Evolutionary conservation across 2,329 filamentous ascomycete genomes (phyloP), one percentile per base, ranked within the genome.

Genomic region (Colletotrichum spinosum): DNA sequence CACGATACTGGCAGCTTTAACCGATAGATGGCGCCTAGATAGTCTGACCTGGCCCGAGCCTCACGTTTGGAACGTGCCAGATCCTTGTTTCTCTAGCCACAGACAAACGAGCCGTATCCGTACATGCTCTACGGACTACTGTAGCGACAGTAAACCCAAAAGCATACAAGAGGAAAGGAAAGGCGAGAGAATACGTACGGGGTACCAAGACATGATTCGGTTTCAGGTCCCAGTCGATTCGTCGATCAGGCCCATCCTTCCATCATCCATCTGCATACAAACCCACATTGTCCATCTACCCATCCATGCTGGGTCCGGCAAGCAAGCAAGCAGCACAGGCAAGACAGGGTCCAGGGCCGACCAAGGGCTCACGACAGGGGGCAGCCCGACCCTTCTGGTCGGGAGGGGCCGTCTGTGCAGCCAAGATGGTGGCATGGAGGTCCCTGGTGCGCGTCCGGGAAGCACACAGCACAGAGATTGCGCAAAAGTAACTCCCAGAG

Each of bases 331-430:
- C 25, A 25, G 25, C 25, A 46, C 44, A 8, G 44, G 38, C 8
- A 33, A 10, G 4, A 33, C n/a, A 34, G 39, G 50, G 41, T 38
- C 33, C 48, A 56, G 38, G 33, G 62, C 44, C 15, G 9, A 10
- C 13, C 42, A 38, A 9, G 1, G 15, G 33, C 9, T 42, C 41
- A 25, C 48, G 58, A 44, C 62, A 49, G 25, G 48, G 25, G 25
- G 15, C 17, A 17, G 53, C 58, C 62, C 62, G 42, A 53, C 46
- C 13, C 13, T 42, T 56, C 33, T 57, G 58, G 63, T 66, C 53
- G 58, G 58, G 58, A 63, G 63, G 58, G 48, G 58, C 63, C 52
- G 63, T 56, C 46, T 52, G 62, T 62, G 45, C 58, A 49, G 46
- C 55, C 11, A 54, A 35, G 55, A 51, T 35, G 37, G 39, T 50